Evolutionary conservation across 1,139 yeast genomes (phyloP), one percentile per base, ranked within the genome.

Genomic region (Citeromyces hawaiiensis): DNA sequence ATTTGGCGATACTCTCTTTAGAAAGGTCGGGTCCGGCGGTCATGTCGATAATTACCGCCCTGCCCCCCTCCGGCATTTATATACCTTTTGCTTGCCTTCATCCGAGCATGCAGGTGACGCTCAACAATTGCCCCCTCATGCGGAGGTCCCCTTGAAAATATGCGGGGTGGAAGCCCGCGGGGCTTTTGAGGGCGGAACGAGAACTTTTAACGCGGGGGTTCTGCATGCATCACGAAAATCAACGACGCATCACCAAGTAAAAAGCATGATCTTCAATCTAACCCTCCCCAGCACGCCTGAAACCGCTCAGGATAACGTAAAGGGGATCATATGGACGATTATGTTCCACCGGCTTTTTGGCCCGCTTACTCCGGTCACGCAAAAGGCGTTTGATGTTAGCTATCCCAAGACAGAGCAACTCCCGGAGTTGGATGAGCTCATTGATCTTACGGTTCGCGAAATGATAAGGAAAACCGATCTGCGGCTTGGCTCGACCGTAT

Each of bases 271-370:
- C 40, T 48, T 45, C 43, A 45, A 46, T 10, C 40, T 51, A 19
- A 48, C 49, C 32, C 40, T 49, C 17, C 41, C 45, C 36, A 42
- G 47, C 11, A 50, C 46, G 33, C 39, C 48, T 29, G 49, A 47
- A 33, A 45, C 46, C 16, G 42, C 47, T 4, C 45, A 43, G 23
- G 57, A 51, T 18, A 53, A 49, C 39, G 37, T 50, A 6, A 43
- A 43, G 64, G 91, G 86, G 3, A 56, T 80, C 31, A 55, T 81
- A 43, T 76, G 83, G 65, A 63, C 83, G 2, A 72, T 83, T 21
- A 72, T 83, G 55, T 83, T 83, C 54, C 76, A 77, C 43, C 59
- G 94, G 37, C 61, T 81, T 27, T 77, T 83, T 54, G 88, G 91
- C 0, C 71, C 80, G 2, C 64, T 81, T 18, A 57, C 61, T 1